phyloP scores from a whole-genome alignment of 2,329 filamentous ascomycete genomes.

The Aspergillus awamori region DNA sequence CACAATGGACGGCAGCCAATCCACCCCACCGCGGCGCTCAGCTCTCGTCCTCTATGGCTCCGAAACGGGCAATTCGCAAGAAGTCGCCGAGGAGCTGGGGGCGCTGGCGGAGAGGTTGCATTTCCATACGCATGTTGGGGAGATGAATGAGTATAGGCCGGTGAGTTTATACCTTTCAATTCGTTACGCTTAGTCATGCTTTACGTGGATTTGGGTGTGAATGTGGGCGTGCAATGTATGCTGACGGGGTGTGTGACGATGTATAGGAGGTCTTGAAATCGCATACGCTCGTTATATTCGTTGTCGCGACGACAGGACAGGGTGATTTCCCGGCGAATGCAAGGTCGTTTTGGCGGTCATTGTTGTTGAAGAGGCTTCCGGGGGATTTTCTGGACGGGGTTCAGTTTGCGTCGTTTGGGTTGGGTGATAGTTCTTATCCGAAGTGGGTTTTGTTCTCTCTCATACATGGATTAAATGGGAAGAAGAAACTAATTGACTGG shows the following conservation, averaged over 20 bases:
- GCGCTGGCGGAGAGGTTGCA: constrained; percentile 73
- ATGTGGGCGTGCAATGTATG: neutral
- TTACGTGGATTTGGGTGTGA: no score
- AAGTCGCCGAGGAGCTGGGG: constrained; percentile 83
- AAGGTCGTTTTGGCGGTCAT: constrained; percentile 77
- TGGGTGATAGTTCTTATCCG: constrained; percentile 92
- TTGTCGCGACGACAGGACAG: constrained; percentile 90
- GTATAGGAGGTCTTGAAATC: constrained; percentile 38
- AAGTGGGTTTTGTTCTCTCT: constrained; percentile 61
- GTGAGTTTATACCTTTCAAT: constrained; percentile 46
- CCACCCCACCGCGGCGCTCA: constrained; percentile 38
- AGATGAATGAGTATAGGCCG: constrained; percentile 75
- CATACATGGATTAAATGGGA: no score
- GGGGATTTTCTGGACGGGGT: constrained; percentile 69
- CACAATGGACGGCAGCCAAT: constrained; percentile 28
- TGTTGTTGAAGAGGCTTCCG: constrained; percentile 77
- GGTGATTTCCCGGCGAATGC: constrained; percentile 89
- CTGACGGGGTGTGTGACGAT: neutral
- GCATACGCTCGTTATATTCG: constrained; percentile 62
- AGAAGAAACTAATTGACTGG: constrained; percentile 8
- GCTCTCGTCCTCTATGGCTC: constrained; percentile 86
- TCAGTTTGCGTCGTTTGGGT: constrained; percentile 81
- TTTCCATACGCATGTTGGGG: constrained; percentile 74
- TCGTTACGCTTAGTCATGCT: no score
- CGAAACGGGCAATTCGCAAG: constrained; percentile 92